Evolutionary conservation across 1,284 basidiomycete species (phyloP).

Genomic region (Ustilago nuda): DNA sequence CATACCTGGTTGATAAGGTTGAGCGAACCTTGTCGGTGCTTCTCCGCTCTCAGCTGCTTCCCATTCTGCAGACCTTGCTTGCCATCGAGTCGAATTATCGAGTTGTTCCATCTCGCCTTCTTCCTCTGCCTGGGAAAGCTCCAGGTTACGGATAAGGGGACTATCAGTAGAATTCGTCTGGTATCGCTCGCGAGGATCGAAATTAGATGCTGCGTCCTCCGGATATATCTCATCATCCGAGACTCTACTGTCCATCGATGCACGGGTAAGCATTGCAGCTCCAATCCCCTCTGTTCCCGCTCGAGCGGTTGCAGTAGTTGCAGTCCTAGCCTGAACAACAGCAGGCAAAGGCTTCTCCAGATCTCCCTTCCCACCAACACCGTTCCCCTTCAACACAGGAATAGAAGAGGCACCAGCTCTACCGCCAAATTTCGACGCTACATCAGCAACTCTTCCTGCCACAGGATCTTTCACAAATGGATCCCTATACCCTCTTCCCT

Average conservation of each 20-base stretch:
- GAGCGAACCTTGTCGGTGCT: conserved; percentile 26
- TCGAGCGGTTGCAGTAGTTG: neutral
- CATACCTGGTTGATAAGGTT: conserved; percentile 63
- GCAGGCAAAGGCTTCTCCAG: conserved; percentile 15
- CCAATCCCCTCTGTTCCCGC: conserved; percentile 1
- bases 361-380: neutral
- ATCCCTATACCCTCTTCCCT: conserved; percentile 26
- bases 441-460: conserved; percentile 54
- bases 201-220: conserved; percentile 60
- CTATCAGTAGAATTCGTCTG: conserved; percentile 5
- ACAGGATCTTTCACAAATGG: conserved; percentile 58
- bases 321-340: neutral
- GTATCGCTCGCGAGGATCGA: conserved; percentile 17
- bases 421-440: conserved; percentile 55
- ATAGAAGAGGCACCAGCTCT: conserved; percentile 7
- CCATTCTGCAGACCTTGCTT: neutral
- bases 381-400: neutral
- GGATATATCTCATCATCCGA: conserved; percentile 60
- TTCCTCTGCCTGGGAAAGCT: neutral
- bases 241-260: conserved; percentile 22
- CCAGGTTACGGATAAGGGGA: neutral
- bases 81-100: neutral
- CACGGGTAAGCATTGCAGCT: neutral
- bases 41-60: conserved; percentile 9
- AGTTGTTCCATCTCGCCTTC: conserved; percentile 18